Evolutionary conservation across 805 yeast species (phyloP), one percentile per base, ranked within the genome.

Genomic region (Barnettozyma siamensis): DNA sequence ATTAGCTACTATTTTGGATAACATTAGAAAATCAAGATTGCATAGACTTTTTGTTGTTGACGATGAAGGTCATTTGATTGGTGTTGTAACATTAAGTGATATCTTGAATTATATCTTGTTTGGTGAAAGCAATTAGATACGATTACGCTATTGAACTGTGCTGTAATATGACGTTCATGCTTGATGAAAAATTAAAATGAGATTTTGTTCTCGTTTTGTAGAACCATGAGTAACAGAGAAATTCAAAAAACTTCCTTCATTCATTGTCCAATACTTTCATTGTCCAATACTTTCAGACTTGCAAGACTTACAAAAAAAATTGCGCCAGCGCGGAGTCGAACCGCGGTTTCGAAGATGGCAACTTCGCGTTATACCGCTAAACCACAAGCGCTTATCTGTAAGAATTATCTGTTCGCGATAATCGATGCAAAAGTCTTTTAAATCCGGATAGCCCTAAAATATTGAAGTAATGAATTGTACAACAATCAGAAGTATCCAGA

Each of bases 21-120:
- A 95, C 28, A 88, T 93, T 45, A 76, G 97, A 55, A 84, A 88
- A 53, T 81, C 95, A 27, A 76, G 98, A 51, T 73, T 93, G 46
- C 97, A 93, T 60, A 75, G 99, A 61, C 74, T 93, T 57, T 87
- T 89, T 56, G 88, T 93, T 24, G 96, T 93, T 23, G 95, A 93
- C 60, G 82, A 78, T n/a, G 72, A 74, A 17, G 91, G 94, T 8
- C 74, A 70, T 38, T 68, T 93, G 50, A 65, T 78, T 32, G 95
- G 96, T 18, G 91, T 93, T 21, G 80, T 93, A 44, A 86, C 98
- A 0, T 69, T 93, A 54, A 84, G 96, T 59, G 99, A 93, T 61
- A 89, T 93, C 41, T 72, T 93, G 54, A 76, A 78, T 59, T 93
- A 91, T 59, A 75, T 91, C 35, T 69, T 89, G 45, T 76, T 79